Evolutionary conservation across 2,329 filamentous ascomycete genomes (phyloP).

Genomic region (Colletotrichum spaethianum): DNA sequence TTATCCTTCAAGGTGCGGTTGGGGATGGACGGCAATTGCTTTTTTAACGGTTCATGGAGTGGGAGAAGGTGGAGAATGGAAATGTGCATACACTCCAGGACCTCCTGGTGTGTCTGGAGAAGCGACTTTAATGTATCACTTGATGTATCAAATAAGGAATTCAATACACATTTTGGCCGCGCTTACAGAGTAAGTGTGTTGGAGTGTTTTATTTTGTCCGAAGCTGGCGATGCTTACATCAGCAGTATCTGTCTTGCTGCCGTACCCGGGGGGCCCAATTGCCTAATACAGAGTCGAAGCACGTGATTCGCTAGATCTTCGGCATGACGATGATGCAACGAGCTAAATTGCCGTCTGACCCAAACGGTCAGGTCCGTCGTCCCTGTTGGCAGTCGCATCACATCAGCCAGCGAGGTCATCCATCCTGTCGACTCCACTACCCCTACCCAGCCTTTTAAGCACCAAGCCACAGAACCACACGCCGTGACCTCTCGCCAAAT

Average conservation of each 20-base stretch:
- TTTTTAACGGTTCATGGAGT: constrained; percentile 6
- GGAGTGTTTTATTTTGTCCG: background rate
- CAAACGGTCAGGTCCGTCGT: constrained; percentile 46
- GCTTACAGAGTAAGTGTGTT: background rate
- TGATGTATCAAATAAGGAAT: constrained; percentile 28
- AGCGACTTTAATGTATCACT: constrained; percentile 35
- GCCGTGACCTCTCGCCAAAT: constrained; percentile 14
- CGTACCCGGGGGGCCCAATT: background rate
- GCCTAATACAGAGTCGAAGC: constrained; percentile 38
- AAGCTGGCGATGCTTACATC: constrained; percentile 2
- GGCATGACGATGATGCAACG: constrained; percentile 48
- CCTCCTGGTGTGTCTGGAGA: background rate
- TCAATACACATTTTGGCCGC: background rate
- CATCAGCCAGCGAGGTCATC: constrained; percentile 34
- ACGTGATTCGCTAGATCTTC: constrained; percentile 40
- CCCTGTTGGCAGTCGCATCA: constrained; percentile 28
- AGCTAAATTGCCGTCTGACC: constrained; percentile 44
- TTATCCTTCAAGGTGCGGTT: constrained; percentile 37
- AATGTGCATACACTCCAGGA: constrained; percentile 29
- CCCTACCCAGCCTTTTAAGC: constrained; percentile 18
- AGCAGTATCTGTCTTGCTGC: background rate
- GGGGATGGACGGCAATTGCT: constrained; percentile 34
- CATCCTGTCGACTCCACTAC: constrained; percentile 8
- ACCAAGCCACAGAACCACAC: constrained; percentile 24
- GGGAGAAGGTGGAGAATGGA: background rate